These are phyloP conservation scores for Rauvolfia tetraphylla DNA, from an alignment of 257 asterid species.

Conservation along the genomic window DNA sequence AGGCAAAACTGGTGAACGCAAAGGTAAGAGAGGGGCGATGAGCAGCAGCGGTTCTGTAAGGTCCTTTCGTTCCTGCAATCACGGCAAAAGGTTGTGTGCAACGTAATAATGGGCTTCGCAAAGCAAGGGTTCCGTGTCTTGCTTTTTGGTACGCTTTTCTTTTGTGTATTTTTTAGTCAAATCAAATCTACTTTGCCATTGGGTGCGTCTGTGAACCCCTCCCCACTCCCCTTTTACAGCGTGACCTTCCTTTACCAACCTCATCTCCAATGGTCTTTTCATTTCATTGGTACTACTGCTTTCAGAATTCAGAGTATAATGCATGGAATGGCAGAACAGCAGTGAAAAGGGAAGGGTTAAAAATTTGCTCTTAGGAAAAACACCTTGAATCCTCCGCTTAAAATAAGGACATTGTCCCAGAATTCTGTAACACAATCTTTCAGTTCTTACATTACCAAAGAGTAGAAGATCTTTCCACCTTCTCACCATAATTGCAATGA, in stretches of 20 bases:
- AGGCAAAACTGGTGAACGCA: not conserved
- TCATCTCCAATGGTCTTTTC: not conserved
- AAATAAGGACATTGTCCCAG: not conserved
- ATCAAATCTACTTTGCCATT: constrained; percentile 6
- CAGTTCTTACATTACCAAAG: constrained; percentile 8
- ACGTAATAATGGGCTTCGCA: constrained; percentile 15
- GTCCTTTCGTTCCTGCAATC: constrained; percentile 43
- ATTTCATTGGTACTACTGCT: not conserved
- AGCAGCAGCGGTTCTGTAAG: not conserved
- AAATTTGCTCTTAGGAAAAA: too few species aligned
- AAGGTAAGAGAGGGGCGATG: not conserved
- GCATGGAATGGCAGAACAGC: not conserved
- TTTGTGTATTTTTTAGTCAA: constrained; percentile 24
- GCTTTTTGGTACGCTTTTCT: constrained; percentile 10
- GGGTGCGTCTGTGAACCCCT: constrained; percentile 5
- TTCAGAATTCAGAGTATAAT: not conserved
- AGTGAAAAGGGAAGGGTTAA: not conserved
- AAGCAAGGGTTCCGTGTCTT: constrained; percentile 13
- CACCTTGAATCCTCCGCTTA: not conserved
- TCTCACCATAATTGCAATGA: not conserved
- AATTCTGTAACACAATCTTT: not conserved
- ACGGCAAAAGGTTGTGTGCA: constrained; percentile 40
- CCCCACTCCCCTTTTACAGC: constrained; percentile 15
- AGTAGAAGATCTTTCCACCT: not conserved
- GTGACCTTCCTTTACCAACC: constrained; percentile 11